Evolutionary conservation across 192 early-diverging fungal genomes (phyloP), one percentile per base, ranked within the genome.

Genomic region (Phlyctochytrium planicorne): DNA sequence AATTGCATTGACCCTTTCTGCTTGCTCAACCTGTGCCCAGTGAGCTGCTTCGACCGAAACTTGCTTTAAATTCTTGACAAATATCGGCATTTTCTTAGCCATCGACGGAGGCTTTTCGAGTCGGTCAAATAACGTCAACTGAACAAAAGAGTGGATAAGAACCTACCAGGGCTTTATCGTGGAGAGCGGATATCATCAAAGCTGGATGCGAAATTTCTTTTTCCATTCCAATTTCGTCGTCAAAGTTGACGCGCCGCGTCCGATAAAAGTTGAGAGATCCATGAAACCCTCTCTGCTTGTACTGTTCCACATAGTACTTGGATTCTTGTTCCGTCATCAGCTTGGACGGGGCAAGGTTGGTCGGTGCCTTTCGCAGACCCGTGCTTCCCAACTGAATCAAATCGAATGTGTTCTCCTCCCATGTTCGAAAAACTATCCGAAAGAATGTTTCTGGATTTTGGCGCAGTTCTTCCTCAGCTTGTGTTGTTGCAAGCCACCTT

Each of bases 201-300:
- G 40, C 40, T 6, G 40, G 40, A 20, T 47, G 40, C 10, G 6
- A 14, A 14, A 47, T 47, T 20, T 47, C 10, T 47, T 47, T 47
- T 6, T 6, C 10, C 40, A 47, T 14, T 6, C 40, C 40, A 14
- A 14, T 47, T 25, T 78, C 76, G 53, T 81, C 71, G 23, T 76
- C 63, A 24, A 36, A 78, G 53, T 78, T 78, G 23, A 68, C 6
- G 23, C 29, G 33, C 25, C 75, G 62, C 33, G 75, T 78, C 32
- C 70, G 50, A 70, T 89, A 89, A 55, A 75, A 87, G 74, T 90
- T 87, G 52, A 84, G 68, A 12, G 70, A 71, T 1, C 87, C 86
- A 56, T 87, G 81, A 34, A 84, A 77, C 6, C 83, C 78, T 20
- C 55, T 61, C 6, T 69, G 47, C 3, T 75, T 34, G 52, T 67